Evolutionary conservation across 305 asterid genomes (phyloP), one percentile per base, ranked within the genome.

Genomic region (Fraxinus platypoda): DNA sequence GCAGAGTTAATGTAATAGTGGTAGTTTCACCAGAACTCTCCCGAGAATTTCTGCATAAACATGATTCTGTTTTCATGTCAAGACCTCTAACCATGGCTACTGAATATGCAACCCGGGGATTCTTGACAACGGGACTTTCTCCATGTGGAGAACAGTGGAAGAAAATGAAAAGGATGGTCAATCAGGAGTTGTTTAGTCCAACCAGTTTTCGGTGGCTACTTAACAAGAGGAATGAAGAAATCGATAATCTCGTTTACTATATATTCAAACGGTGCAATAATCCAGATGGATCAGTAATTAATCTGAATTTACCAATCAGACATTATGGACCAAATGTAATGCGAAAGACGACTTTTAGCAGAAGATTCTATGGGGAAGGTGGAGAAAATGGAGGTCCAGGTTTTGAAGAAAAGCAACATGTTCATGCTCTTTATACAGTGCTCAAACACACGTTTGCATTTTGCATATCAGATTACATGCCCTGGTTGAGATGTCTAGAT

Each of bases 201-300:
- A 25, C 64, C 0, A 73, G 83, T 54, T 79, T 46, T 52, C 79
- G 62, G 2, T 81, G 83, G 83, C 19, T 73, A 52, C 79, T 52
- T 37, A n/a, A 80, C 25, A 80, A 74, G 21, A 75, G 83, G 25
- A 80, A 80, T 17, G 74, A 80, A 19, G 83, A 80, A 74, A 72
- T 74, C 0, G 83, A 81, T 31, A 74, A 74, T 38, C 72, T 49
- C 23, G 79, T 81, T 4, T 33, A 12, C 11, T 73, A 52, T 15
- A 57, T 81, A 13, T 19, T 8, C 19, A 80, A 80, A 12, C 74
- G 38, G 59, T 80, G 79, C 78, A 80, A 74, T 8, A 19, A 30
- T 81, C 21, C 62, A 9, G 13, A 59, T 13, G 59, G 41, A 8
- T 26, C 54, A 13, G 41, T 74, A 1, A 74, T 81, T 25, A 38